phyloP scores from a whole-genome alignment of 495 filamentous ascomycete genomes.

The Podospora comata region DNA sequence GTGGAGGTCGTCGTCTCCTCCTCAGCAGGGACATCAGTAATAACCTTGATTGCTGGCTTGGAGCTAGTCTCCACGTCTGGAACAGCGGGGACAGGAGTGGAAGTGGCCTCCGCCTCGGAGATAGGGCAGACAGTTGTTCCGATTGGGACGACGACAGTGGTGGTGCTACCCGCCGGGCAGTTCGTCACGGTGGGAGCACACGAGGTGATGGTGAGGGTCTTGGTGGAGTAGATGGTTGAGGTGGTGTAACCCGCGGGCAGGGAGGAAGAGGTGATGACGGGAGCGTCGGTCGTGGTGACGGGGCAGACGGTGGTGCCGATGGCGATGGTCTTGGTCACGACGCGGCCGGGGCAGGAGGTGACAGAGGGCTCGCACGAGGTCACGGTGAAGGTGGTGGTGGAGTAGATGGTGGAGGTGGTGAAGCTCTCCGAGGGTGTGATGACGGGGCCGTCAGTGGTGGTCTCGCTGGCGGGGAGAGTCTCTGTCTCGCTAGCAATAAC shows the following conservation, averaged over 20 bases:
- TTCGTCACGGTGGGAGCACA: slow-evolving; percentile 54
- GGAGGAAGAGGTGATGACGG: slow-evolving; percentile 3
- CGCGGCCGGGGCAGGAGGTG: slow-evolving; percentile 47
- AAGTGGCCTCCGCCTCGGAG: slow-evolving; percentile 17
- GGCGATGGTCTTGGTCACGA: slow-evolving; percentile 38
- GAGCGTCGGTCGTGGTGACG: slow-evolving; percentile 27
- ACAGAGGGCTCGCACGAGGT: slow-evolving; percentile 58
- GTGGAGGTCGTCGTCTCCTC: slow-evolving; percentile 15
- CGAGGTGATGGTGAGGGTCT: slow-evolving; percentile 52
- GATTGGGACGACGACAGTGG: slow-evolving; percentile 38
- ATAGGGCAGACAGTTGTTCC: slow-evolving; percentile 40
- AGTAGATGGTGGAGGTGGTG: slow-evolving; percentile 42
- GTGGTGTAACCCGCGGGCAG: slow-evolving; percentile 29
- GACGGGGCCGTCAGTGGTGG: not conserved
- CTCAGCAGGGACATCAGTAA: not conserved
- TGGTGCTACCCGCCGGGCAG: slow-evolving; percentile 51
- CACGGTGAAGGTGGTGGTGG: slow-evolving; percentile 30
- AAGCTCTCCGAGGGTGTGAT: slow-evolving; percentile 37
- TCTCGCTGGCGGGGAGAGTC: not conserved
- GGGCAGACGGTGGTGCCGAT: slow-evolving; percentile 45
- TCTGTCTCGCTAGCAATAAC: not conserved
- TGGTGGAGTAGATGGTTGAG: slow-evolving; percentile 55
- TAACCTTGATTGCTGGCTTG: not conserved
- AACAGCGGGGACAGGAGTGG: not conserved
- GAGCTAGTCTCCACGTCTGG: not conserved